A percentile compares a stretch with the other conserved stretches of the same genome.
Conservation (phyloP, 805 yeast species). For the fission yeast (Schizosaccharomyces pombe) region DNA sequence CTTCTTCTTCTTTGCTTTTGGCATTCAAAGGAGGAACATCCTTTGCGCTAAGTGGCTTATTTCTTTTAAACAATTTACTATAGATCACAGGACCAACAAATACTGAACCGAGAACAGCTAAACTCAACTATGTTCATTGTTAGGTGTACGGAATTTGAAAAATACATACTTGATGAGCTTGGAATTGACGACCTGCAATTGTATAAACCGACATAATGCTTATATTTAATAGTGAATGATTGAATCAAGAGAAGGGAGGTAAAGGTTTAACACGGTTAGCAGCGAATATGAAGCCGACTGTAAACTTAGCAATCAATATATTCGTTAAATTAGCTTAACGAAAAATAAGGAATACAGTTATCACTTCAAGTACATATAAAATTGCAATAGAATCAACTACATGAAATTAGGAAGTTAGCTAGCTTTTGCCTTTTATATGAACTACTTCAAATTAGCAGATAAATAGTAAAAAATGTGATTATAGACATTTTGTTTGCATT, state of each 20-base stretch:
- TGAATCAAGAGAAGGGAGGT: neutral
- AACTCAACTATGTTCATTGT: neutral
- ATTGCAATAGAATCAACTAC: too few species aligned
- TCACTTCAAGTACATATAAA: too few species aligned
- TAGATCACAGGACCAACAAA: neutral
- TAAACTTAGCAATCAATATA: too few species aligned
- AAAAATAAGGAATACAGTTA: too few species aligned
- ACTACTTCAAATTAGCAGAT: too few species aligned
- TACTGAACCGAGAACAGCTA: neutral
- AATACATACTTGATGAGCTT: neutral
- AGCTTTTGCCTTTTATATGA: too few species aligned
- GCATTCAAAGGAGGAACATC: neutral
- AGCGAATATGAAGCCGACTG: too few species aligned
- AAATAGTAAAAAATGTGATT: too few species aligned
- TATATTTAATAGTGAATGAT: neutral
- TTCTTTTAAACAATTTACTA: neutral
- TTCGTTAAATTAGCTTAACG: too few species aligned
- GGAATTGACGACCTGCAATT: conserved; percentile 1
- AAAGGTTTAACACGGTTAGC: too few species aligned
- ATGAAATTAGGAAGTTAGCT: too few species aligned
- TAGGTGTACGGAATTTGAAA: neutral
- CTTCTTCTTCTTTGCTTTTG: neutral
- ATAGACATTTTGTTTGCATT: too few species aligned
- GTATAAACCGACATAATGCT: neutral
- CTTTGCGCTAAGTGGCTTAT: neutral